phyloP scores from a whole-genome alignment of 257 asterid genomes.

The Perilla frutescens region DNA sequence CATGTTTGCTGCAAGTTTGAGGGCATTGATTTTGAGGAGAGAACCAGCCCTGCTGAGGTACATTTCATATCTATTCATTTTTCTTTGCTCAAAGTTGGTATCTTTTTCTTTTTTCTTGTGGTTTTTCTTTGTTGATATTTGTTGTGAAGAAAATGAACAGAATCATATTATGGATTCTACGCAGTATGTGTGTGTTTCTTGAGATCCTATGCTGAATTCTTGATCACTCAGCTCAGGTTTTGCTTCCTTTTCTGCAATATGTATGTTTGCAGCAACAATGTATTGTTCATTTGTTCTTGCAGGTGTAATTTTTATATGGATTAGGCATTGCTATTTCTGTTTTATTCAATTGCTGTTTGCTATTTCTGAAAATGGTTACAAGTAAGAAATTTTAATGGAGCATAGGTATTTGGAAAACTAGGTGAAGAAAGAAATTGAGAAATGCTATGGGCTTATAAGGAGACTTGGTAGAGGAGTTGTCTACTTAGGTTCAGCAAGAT shows the following conservation, averaged over 20 bases:
- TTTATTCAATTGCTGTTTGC: neutral
- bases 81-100: neutral
- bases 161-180: too few relatives aligned
- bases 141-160: neutral
- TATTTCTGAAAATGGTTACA: neutral
- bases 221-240: neutral
- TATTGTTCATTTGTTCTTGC: neutral
- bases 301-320: neutral
- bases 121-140: neutral
- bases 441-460: conserved; percentile 77
- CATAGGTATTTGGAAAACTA: conserved; percentile 32
- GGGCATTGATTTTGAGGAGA: conserved; percentile 60
- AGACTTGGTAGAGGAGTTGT: conserved; percentile 92
- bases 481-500: conserved; percentile 91
- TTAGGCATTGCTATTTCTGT: neutral
- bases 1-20: conserved; percentile 54
- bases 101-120: neutral
- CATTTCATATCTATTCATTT: neutral
- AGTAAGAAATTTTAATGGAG: conserved; percentile 4
- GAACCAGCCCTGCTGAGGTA: conserved; percentile 79
- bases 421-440: conserved; percentile 88
- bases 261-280: neutral
- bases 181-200: neutral
- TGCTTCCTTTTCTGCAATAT: neutral
- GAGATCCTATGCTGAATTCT: neutral